Conservation (phyloP, 179 eudicot genomes). For the Drosera spatulata region DNA sequence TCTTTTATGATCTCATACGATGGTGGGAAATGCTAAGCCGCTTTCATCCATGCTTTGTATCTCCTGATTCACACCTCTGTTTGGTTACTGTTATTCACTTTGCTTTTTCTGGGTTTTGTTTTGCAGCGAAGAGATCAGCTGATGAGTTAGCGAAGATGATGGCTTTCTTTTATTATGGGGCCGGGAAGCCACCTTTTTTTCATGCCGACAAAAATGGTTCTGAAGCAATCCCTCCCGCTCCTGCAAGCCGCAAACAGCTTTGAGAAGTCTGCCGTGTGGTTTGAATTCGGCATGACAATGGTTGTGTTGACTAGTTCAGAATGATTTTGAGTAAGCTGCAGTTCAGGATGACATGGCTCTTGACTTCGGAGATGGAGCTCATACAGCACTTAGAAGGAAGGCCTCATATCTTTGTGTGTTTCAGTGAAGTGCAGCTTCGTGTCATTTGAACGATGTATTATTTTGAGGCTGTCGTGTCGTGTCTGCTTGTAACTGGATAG, state of each 20-base stretch:
- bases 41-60: neutral
- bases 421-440: too few relatives aligned
- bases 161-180: slow-evolving; percentile 95
- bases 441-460: too few relatives aligned
- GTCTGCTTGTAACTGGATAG: too few relatives aligned
- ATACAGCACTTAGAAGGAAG: too few relatives aligned
- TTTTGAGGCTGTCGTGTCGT: too few relatives aligned
- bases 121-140: slow-evolving; percentile 58
- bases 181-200: slow-evolving; percentile 69
- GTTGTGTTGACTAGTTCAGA: too few relatives aligned
- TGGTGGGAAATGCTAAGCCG: neutral
- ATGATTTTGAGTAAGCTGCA: too few relatives aligned
- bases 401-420: too few relatives aligned
- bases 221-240: slow-evolving; percentile 52
- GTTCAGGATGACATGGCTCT: too few relatives aligned
- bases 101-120: neutral
- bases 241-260: slow-evolving; percentile 6
- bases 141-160: slow-evolving; percentile 82
- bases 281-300: too few relatives aligned
- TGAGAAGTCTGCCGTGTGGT: slow-evolving; percentile 1
- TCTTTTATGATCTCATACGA: neutral
- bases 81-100: neutral
- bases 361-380: too few relatives aligned
- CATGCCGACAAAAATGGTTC: slow-evolving; percentile 18
- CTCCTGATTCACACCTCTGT: neutral